These are phyloP conservation scores for Stylosanthes scabra DNA, from an alignment of 331 rosid species.

Conservation along the genomic window DNA sequence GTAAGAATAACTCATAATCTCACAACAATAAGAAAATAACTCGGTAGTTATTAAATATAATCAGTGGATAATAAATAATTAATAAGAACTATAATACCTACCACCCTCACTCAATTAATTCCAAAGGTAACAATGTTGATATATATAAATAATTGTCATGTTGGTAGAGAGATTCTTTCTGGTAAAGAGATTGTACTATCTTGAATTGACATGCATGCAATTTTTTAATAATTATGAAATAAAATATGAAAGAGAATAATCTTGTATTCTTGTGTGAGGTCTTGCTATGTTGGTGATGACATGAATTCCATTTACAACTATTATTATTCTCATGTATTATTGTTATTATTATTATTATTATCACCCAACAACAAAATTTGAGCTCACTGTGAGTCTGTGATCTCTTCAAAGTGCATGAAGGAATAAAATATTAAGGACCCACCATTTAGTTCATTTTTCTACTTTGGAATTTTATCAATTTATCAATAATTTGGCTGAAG, in stretches of 20 bases:
- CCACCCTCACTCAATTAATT: no score
- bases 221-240: neutral
- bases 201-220: neutral
- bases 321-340: neutral
- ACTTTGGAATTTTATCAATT: slow-evolving; percentile 3
- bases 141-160: neutral
- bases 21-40: no score
- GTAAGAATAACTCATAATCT: no score
- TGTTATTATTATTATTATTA: neutral
- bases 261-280: neutral
- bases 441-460: slow-evolving; percentile 22
- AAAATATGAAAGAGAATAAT: slow-evolving; percentile 11
- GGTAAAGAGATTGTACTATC: slow-evolving; percentile 12
- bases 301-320: slow-evolving; percentile 31
- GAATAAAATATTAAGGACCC: slow-evolving; percentile 24
- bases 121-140: no score
- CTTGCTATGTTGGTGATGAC: slow-evolving; percentile 38
- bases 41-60: neutral
- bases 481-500: slow-evolving; percentile 19
- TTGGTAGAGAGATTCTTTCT: slow-evolving; percentile 1
- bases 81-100: neutral
- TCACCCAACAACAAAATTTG: slow-evolving; percentile 1
- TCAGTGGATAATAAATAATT: neutral
- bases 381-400: neutral
- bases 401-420: slow-evolving; percentile 34